Evolutionary conservation across 1,139 yeast species (phyloP), one percentile per base, ranked within the genome.

Genomic region (Debaryomycetaceae sp.): DNA sequence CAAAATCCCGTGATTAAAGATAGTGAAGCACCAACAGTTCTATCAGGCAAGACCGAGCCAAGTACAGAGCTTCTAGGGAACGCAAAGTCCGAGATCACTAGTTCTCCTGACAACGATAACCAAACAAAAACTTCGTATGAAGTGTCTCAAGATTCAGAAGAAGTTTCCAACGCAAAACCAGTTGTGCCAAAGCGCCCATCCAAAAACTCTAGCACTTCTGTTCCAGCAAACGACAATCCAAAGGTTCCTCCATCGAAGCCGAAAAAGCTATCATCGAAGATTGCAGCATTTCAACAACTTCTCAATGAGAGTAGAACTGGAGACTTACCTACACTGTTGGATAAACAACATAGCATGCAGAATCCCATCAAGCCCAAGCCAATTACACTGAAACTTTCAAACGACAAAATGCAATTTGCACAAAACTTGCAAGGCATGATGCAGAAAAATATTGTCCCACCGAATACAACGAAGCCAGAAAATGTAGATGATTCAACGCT

Each of bases 211-310:
- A 13, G n/a, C 13, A 13, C 4, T n/a, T 17, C 37, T 34, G 3
- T n/a, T 34, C 3, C 23, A 8, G n/a, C 9, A 8, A 3, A 3
- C 22, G 13, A 34, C n/a, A 34, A 3, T 41, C 53, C 63, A 6
- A 72, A 63, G 52, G 71, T 69, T 0, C 85, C 87, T 9, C 90
- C 90, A 4, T 83, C 82, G 29, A 82, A 81, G 34, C 91, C 91
- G 1, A 84, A 84, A 57, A 85, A 85, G 52, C 81, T 87, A 22
- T 84, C 91, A 0, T 82, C 89, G 0, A 84, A 76, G 51, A 86
- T 86, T 49, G 90, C 91, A 1, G 90, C 90, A 0, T 85, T 86
- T 59, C 95, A 85, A 57, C 85, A 84, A 56, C 77, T 83, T 84
- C 68, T 84, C 45, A 76, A 76, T 42, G 66, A 63, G 41, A 54